Percentiles rank a stretch among this genome's conserved stretches.
Evolutionary conservation across 495 filamentous ascomycete species (phyloP).

Genomic region (Pyrenula massariospora): DNA sequence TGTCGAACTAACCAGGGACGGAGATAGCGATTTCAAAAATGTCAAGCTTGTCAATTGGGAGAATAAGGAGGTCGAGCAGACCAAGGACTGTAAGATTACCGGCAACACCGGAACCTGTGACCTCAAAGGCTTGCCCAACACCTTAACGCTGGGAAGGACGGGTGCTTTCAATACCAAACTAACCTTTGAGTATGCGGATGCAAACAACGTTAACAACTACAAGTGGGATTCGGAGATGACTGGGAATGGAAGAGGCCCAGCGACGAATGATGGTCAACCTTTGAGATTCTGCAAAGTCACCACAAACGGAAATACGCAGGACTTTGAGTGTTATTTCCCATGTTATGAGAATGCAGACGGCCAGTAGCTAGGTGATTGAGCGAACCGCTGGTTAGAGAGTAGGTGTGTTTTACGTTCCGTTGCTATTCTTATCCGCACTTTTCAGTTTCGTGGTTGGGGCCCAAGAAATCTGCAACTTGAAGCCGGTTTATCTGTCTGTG

Average conservation of each 20-base stretch:
- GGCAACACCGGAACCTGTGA: constrained; percentile 2
- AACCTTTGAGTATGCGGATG: background rate
- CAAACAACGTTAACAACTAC: constrained; percentile 1
- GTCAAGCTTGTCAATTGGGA: constrained; percentile 3
- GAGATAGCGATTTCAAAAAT: constrained; percentile 2
- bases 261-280: constrained; percentile 1
- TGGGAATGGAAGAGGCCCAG: constrained; percentile 2
- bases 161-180: constrained; percentile 1
- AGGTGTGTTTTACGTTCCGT: too few relatives aligned
- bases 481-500: too few relatives aligned
- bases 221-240: constrained; percentile 3
- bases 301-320: background rate
- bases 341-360: constrained; percentile 2
- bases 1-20: constrained; percentile 3
- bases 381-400: too few relatives aligned
- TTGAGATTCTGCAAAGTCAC: constrained; percentile 3
- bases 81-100: background rate
- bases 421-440: too few relatives aligned
- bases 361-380: background rate
- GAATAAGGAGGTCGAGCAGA: constrained; percentile 1
- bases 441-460: too few relatives aligned
- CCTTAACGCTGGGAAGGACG: background rate
- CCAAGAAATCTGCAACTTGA: too few relatives aligned
- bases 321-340: constrained; percentile 1
- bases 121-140: constrained; percentile 1